These are phyloP conservation scores for Neurospora sp. DNA, from an alignment of 495 filamentous ascomycete genomes.

Conservation along the genomic window DNA sequence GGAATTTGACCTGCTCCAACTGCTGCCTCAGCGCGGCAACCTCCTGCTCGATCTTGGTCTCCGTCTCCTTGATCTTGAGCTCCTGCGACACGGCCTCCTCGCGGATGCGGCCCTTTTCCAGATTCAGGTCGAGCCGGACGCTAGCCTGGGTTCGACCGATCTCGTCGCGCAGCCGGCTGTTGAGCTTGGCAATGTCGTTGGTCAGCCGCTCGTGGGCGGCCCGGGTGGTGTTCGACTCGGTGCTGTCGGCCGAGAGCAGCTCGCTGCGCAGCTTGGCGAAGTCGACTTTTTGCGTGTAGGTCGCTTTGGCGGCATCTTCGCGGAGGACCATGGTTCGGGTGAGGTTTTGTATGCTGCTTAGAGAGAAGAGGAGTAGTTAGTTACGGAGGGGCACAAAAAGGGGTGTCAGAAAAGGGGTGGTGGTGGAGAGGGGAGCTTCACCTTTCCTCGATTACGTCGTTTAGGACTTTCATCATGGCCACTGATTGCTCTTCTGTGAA, in stretches of 20 bases:
- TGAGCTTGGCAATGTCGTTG: constrained; percentile 90
- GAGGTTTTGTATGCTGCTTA: constrained; percentile 77
- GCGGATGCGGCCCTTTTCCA: constrained; percentile 93
- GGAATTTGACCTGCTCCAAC: constrained; percentile 94
- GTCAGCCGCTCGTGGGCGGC: constrained; percentile 86
- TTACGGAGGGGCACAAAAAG: background rate
- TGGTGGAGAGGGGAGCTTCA: constrained; percentile 11
- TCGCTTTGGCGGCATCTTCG: constrained; percentile 77
- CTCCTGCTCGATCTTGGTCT: constrained; percentile 97
- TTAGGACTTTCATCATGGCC: constrained; percentile 94
- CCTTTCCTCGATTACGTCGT: constrained; percentile 96
- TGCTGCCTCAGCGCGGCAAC: constrained; percentile 83
- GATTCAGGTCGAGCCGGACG: constrained; percentile 83
- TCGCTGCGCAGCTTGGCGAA: constrained; percentile 98
- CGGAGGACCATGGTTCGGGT: constrained; percentile 98
- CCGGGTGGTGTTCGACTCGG: constrained; percentile 78
- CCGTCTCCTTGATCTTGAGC: constrained; percentile 97
- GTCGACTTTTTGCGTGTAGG: constrained; percentile 97
- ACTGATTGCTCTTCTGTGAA: constrained; percentile 93
- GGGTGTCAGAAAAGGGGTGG: background rate
- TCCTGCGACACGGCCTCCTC: constrained; percentile 97
- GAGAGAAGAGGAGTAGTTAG: background rate
- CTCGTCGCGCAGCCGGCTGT: constrained; percentile 80
- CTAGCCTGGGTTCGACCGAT: constrained; percentile 86
- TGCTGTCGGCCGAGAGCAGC: constrained; percentile 80